Base-by-base conservation (phyloP, 805 yeast species). In the Teunomyces atbi region DNA sequence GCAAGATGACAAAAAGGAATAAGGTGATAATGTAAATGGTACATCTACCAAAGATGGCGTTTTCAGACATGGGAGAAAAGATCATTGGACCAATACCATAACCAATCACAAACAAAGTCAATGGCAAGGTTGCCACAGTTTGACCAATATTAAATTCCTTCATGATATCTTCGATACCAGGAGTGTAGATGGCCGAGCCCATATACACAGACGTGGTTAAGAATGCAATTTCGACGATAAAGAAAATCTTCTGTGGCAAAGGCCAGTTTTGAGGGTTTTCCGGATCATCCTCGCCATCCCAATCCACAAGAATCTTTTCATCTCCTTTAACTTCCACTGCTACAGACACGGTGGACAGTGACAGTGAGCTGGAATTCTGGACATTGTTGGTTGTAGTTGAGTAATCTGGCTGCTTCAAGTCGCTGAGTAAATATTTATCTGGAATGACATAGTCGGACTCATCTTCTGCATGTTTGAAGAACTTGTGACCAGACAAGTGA, bases 211-310 rank as follows among this genome's bases (percentile, higher is more conserved):
- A 64, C 8, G 73, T 62, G 3, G 84, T 74, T 41, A 79, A 59
- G 35, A 78, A 49, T 5, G 77, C 65, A 10, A 79, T 65, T 50
- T 72, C 67, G 1, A 58, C 6, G 4, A 73, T 58, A 33, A 77
- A 65, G 23, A 76, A 41, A 2, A 59, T 29, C 55, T 77, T 79
- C 42, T 71, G 66, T 28, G 48, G 40, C 0, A 57, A 21, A 0
- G 82, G 67, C 88, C 88, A 83, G 56, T 79, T 80, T 16, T 63
- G 56, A 0, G 89, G 88, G 52, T 77, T 63, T 47, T 76, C 81
- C 1, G 81, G 77, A 55, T 81, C 86, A 43, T 73, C 74, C 4
- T 66, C 74, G 10, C 69, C 69, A 32, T 69, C 71, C 71, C 69
- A 68, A 11, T 81, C 82, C 81, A 77, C 33, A 12, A 38, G 12